Evolutionary conservation across 495 filamentous ascomycete species (phyloP), one percentile per base, ranked within the genome.

Genomic region (Hypoxylon lienhwacheense): DNA sequence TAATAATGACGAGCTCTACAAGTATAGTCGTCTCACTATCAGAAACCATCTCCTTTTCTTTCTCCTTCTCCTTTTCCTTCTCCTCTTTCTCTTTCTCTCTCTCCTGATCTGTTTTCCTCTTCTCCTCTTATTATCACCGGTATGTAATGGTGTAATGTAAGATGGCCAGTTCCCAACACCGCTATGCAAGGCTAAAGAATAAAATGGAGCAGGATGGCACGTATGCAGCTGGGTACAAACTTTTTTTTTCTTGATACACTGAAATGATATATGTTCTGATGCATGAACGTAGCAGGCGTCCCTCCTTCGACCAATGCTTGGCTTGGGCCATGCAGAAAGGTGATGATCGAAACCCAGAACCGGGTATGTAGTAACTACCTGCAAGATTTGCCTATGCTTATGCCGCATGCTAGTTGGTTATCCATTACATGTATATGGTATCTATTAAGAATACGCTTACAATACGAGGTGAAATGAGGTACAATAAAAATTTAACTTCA

Each of bases 381-480:
- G 58, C 58, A 55, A 61, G 58, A 61, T 61, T 48, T 61, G 47
- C 58, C 58, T 52, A 61, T 61, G 57, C 41, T 17, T 40, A 55
- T 60, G 25, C 44, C 41, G 21, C 34, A 47, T 47, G 54, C 39
- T 29, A 35, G 51, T 55, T 51, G 50, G 47, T 55, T 52, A 52
- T 56, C 47, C 53, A 28, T 19, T 42, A 47, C n/a, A n/a, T n/a
- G n/a, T n/a, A n/a, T n/a, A n/a, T n/a, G n/a, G n/a, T n/a, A n/a
- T n/a, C n/a, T n/a, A n/a, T n/a, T n/a, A 37, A 36, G 4, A 41
- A 44, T 47, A 22, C 41, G 40, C 50, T 24, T 61, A 53, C 42
- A 47, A 61, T 61, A 61, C 58, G 58, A 61, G 47, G 46, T 61
- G 49, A 61, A 56, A 61, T 61, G 58, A 61, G 48, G n/a, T 56